Evolutionary conservation across 805 yeast genomes (phyloP).

Genomic region (Wickerhamomyces subpelliculosus): DNA sequence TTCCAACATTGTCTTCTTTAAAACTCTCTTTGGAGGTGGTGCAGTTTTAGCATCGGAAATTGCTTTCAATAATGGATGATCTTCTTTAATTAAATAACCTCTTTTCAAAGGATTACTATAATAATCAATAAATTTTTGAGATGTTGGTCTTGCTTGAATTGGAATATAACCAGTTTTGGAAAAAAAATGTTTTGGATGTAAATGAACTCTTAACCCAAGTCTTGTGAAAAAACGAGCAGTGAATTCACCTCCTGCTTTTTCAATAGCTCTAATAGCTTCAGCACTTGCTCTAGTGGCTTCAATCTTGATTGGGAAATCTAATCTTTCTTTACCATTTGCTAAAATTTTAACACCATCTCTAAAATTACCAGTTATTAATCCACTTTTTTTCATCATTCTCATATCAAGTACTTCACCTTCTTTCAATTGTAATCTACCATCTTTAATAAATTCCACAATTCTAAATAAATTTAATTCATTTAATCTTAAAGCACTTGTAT

Average conservation of each 20-base stretch:
- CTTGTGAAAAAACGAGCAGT: slow-evolving; percentile 65
- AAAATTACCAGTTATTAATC: slow-evolving; percentile 64
- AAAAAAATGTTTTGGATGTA: slow-evolving; percentile 65
- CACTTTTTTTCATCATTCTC: slow-evolving; percentile 66
- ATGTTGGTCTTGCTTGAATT: slow-evolving; percentile 77
- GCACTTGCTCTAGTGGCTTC: slow-evolving; percentile 80
- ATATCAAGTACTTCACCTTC: slow-evolving; percentile 65
- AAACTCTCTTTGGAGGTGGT: slow-evolving; percentile 3
- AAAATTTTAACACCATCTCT: slow-evolving; percentile 78
- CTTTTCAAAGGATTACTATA: slow-evolving; percentile 66
- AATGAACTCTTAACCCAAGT: slow-evolving; percentile 66
- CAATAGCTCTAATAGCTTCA: slow-evolving; percentile 68
- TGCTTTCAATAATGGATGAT: slow-evolving; percentile 16
- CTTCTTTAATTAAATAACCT: slow-evolving; percentile 60
- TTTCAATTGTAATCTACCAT: slow-evolving; percentile 53
- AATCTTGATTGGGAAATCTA: slow-evolving; percentile 57
- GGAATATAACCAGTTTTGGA: slow-evolving; percentile 75
- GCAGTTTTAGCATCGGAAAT: slow-evolving; percentile 17
- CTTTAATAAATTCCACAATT: slow-evolving; percentile 63
- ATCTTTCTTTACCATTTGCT: slow-evolving; percentile 50
- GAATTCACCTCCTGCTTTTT: slow-evolving; percentile 64
- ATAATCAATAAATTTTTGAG: slow-evolving; percentile 70
- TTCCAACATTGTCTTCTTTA: slow-evolving; percentile 5
- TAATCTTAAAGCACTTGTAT: slow-evolving; percentile 48
- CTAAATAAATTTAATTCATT: slow-evolving; percentile 52